Evolutionary conservation across 805 yeast genomes (phyloP).

Genomic region (Kluyveromyces starmeri): DNA sequence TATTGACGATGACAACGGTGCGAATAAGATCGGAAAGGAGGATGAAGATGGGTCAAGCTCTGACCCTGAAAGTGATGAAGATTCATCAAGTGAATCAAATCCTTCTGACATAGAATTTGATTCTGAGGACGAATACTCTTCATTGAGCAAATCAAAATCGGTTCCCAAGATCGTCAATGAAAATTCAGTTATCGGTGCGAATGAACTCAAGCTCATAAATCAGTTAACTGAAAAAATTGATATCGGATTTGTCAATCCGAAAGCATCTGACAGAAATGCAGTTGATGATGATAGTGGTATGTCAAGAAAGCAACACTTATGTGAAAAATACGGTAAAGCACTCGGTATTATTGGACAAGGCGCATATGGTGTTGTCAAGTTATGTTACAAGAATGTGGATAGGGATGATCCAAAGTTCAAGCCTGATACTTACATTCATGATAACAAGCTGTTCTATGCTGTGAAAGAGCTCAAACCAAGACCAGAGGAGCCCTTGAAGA

Average conservation of each 20-base stretch:
- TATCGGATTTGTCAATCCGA: constrained; percentile 22
- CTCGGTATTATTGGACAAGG: constrained; percentile 74
- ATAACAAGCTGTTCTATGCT: constrained; percentile 66
- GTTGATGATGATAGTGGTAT: constrained; percentile 11
- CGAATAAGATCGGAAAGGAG: constrained; percentile 2
- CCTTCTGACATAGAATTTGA: constrained; percentile 3
- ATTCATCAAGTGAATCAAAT: constrained; percentile 5
- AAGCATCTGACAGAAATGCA: constrained; percentile 14
- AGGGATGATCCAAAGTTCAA: constrained; percentile 10
- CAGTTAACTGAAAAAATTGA: constrained; percentile 40
- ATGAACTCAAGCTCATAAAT: constrained; percentile 41
- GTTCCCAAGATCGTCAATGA: constrained; percentile 23
- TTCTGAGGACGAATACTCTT: constrained; percentile 4
- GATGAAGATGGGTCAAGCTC: constrained; percentile 7
- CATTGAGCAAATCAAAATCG: constrained; percentile 7
- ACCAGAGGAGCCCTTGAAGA: constrained; percentile 82
- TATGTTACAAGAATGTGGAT: constrained; percentile 48
- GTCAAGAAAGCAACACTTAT: constrained; percentile 28
- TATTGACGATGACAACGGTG: constrained; percentile 9
- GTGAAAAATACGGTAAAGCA: constrained; percentile 42
- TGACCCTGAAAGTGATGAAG: constrained; percentile 8
- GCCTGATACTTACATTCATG: constrained; percentile 58
- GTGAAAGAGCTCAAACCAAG: constrained; percentile 76
- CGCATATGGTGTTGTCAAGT: constrained; percentile 88
- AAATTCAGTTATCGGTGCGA: constrained; percentile 40